Evolutionary conservation across 2,329 filamentous ascomycete species (phyloP).

Genomic region (Amesomyces nigricolor): DNA sequence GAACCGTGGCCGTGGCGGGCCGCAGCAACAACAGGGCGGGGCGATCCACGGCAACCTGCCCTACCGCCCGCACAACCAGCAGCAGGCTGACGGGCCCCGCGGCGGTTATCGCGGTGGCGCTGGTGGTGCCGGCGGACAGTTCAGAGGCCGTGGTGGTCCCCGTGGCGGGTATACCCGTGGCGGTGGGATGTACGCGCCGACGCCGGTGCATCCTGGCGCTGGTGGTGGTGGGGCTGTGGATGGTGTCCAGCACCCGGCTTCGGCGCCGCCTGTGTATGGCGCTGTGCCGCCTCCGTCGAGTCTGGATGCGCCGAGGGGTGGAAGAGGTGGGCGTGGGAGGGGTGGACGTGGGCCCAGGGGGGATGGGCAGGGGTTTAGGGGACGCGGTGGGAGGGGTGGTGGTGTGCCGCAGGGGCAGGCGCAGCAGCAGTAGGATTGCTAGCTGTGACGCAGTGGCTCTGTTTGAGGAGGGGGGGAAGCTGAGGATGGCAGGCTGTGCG

Average conservation of each 20-base stretch:
- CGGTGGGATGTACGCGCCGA: conserved; percentile 14
- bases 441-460: too few species aligned
- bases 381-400: conserved; percentile 10
- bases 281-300: conserved; percentile 56
- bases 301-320: conserved; percentile 43
- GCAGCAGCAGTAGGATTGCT: background rate
- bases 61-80: conserved; percentile 38
- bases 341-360: conserved; percentile 13
- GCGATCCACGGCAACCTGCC: conserved; percentile 46
- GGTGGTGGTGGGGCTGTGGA: background rate
- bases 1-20: conserved; percentile 35
- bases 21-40: conserved; percentile 25
- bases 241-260: conserved; percentile 10
- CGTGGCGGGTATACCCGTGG: conserved; percentile 19
- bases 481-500: background rate
- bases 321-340: conserved; percentile 32
- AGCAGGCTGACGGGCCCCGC: conserved; percentile 15
- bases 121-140: conserved; percentile 13
- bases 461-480: too few species aligned
- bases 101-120: conserved; percentile 13
- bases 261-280: conserved; percentile 37
- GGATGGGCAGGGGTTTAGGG: conserved; percentile 12
- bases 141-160: conserved; percentile 18
- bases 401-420: background rate
- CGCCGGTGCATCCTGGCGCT: background rate